Evolutionary conservation across 2,329 filamentous ascomycete species (phyloP).

Genomic region (Aureobasidium mangrovei): DNA sequence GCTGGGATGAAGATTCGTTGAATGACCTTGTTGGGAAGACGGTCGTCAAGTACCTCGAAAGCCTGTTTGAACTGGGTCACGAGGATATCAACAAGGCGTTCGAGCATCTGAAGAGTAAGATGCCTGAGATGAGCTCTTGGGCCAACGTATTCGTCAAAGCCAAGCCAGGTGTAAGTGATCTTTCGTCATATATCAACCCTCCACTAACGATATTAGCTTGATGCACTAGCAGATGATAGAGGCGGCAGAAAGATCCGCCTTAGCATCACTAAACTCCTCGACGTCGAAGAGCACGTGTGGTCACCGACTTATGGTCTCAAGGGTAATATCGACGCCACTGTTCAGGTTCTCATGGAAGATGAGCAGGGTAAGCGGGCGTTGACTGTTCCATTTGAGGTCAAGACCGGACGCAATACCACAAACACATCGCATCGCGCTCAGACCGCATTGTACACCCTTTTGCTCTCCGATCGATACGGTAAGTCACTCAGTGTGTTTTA

Average conservation of each 20-base stretch:
- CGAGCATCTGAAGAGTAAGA: conserved; percentile 74
- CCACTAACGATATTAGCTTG: conserved; percentile 35
- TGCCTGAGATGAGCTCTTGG: conserved; percentile 75
- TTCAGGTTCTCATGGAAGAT: conserved; percentile 76
- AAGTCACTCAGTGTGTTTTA: conserved; percentile 19
- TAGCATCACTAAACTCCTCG: conserved; percentile 86
- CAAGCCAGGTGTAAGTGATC: conserved; percentile 52
- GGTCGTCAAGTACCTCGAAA: conserved; percentile 72
- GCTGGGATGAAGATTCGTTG: conserved; percentile 66
- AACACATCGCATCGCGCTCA: conserved; percentile 82
- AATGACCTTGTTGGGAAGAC: conserved; percentile 56
- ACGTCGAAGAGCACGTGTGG: conserved; percentile 97
- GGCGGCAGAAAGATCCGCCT: conserved; percentile 68
- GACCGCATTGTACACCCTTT: conserved; percentile 84
- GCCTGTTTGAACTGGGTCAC: conserved; percentile 79
- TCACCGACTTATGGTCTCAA: conserved; percentile 96
- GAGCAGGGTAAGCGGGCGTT: conserved; percentile 55
- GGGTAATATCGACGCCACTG: conserved; percentile 94
- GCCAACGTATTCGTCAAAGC: conserved; percentile 69
- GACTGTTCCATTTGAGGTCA: conserved; percentile 89
- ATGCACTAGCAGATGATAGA: conserved; percentile 69
- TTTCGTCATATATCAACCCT: neutral
- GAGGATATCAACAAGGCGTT: conserved; percentile 57
- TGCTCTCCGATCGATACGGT: conserved; percentile 86
- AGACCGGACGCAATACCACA: conserved; percentile 75